A percentile compares a stretch with the other conserved stretches of the same genome.
Evolutionary conservation across 306 rosid genomes (phyloP).

Genomic region (Gastrolobium villosum): DNA sequence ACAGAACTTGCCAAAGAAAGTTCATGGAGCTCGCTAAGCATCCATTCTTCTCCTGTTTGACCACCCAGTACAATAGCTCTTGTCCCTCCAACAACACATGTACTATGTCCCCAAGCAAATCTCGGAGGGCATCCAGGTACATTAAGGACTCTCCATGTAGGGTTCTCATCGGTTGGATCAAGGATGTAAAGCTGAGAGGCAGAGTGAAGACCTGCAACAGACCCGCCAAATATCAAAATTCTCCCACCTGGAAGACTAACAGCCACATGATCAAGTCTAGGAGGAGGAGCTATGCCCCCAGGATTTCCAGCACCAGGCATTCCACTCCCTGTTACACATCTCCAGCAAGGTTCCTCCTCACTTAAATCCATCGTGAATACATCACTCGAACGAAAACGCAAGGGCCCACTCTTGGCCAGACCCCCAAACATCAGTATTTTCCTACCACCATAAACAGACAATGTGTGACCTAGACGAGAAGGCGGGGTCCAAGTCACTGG

Average conservation of each 20-base stretch:
- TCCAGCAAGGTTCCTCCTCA: conserved; percentile 94
- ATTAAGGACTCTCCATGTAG: conserved; percentile 88
- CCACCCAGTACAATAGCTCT: conserved; percentile 94
- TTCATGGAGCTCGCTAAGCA: conserved; percentile 90
- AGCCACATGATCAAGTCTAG: conserved; percentile 93
- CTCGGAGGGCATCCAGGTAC: conserved; percentile 92
- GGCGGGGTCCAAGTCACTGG: conserved; percentile 94
- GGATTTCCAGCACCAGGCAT: conserved; percentile 96
- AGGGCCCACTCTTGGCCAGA: conserved; percentile 93
- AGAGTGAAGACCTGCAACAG: conserved; percentile 95
- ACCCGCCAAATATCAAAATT: conserved; percentile 88
- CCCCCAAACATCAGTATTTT: conserved; percentile 94
- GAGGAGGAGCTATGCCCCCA: conserved; percentile 92
- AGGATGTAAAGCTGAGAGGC: conserved; percentile 88
- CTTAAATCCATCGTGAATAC: conserved; percentile 89
- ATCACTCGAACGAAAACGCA: conserved; percentile 88
- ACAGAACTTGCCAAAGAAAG: conserved; percentile 79
- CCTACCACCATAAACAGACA: conserved; percentile 88
- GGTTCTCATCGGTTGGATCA: conserved; percentile 91
- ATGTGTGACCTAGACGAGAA: conserved; percentile 85
- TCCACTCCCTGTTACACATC: conserved; percentile 86
- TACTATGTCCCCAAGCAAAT: conserved; percentile 96
- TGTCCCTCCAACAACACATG: conserved; percentile 94
- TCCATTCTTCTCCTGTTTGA: conserved; percentile 97
- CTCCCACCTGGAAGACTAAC: conserved; percentile 95